Conservation (phyloP, 148 eudicot genomes). For the Dysphania ambrosioides region DNA sequence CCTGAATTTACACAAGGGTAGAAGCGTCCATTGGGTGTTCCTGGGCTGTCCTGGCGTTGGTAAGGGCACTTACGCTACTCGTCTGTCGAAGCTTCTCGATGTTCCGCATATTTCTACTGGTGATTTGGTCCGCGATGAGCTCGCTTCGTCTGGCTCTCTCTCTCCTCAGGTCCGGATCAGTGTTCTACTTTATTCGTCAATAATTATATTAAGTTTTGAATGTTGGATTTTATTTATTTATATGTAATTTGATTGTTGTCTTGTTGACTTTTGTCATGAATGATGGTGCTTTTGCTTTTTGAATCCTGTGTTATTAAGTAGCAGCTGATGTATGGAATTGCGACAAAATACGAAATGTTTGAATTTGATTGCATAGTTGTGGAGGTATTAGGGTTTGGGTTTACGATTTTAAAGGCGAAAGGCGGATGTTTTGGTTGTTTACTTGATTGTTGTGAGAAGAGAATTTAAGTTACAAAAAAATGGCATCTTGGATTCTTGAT, state of each 20-base stretch:
- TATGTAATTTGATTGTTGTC: no score
- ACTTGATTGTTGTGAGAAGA: not conserved
- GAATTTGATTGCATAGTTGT: not conserved
- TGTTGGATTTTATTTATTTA: no score
- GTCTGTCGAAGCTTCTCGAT: conserved; percentile 63
- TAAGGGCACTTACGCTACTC: conserved; percentile 84
- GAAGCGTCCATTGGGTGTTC: conserved; percentile 81
- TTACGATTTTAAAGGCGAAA: not conserved
- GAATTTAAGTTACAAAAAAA: not conserved
- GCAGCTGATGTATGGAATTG: not conserved
- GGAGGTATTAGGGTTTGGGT: not conserved
- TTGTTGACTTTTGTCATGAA: no score
- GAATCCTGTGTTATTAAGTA: not conserved
- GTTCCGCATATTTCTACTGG: conserved; percentile 95
- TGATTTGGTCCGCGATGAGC: conserved; percentile 81
- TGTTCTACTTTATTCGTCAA: not conserved
- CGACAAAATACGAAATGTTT: not conserved
- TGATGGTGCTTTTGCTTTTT: no score
- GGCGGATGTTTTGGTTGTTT: not conserved
- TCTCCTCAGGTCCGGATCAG: conserved; percentile 45
- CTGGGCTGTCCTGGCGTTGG: conserved; percentile 97
- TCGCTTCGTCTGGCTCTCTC: conserved; percentile 59
- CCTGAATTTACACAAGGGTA: conserved; percentile 22
- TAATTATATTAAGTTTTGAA: no score
- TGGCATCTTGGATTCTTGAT: not conserved